Evolutionary conservation across 2,329 filamentous ascomycete species (phyloP), one percentile per base, ranked within the genome.

Genomic region (Fusarium guadeloupense): DNA sequence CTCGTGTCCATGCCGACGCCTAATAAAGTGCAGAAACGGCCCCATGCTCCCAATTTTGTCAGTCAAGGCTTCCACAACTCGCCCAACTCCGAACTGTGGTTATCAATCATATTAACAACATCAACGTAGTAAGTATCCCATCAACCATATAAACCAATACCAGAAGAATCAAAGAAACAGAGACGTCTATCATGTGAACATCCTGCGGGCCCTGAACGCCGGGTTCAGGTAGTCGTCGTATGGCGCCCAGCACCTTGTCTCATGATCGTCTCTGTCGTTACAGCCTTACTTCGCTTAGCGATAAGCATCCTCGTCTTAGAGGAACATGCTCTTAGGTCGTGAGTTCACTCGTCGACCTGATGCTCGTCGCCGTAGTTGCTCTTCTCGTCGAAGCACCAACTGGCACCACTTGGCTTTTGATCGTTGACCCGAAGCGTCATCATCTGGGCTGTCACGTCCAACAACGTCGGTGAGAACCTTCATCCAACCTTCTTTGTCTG

Each of bases 401-500:
- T 89, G 87, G 69, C 86, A 89, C 88, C 88, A 90, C 75, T 86
- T 86, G 56, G 81, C 78, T 68, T 81, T 80, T 55, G 77, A 74
- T 50, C 79, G 78, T 25, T 76, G 70, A n/a, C 72, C 75, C 16
- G 62, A 69, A 33, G 66, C 63, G 21, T 80, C 81, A 35, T 83
- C 83, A 12, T 82, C 81, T 26, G 76, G 76, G 47, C 81, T 79
- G 49, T 81, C 80, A 53, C 86, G 85, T 30, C 85, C 83, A 56
- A 86, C 82, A 47, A 88, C 82, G 37, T 98, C 93, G 4, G 84
- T 84, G 19, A 99, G 85, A 13, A 92, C 90, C 74, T 88, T 88
- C 90, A 99, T 95, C 95, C 95, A 99, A 49, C 88, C 90, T 39
- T 97, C 92, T 78, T 98, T 99, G 72, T 95, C 90, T 33, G 86